Base-by-base conservation (phyloP, 208 protist species). In the Wallacemonas sp. region DNA sequence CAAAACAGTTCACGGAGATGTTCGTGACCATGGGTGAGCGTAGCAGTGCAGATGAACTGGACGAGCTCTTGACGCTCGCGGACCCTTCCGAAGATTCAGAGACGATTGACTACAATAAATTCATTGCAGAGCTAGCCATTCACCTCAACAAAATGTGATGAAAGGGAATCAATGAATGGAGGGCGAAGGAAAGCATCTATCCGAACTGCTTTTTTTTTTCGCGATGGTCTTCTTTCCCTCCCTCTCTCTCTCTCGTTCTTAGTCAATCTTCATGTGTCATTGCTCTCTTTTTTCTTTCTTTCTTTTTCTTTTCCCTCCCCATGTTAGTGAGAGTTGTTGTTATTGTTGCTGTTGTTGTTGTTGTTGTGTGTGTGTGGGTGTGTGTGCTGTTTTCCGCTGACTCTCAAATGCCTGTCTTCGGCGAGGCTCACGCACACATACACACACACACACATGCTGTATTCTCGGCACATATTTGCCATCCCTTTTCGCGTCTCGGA, bases 21-120 rank as follows among this genome's bases (percentile, higher is more conserved):
- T 90, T 90, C 42, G 72, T 79, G 4, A 74, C 79, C 21, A 51
- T 77, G 12, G 94, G 94, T 12, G 93, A 98, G 74, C 80, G 89
- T 42, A 84, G 94, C 47, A 79, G 73, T 44, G 75, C 86, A 11
- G 88, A 97, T 54, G 93, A 97, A 66, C 42, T 90, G 28, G 77
- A 90, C n/a, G 86, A 93, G 65, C 77, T 94, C 31, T 68, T 94
- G 66, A 30, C 66, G 15, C 30, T 90, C 11, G 84, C 79, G 9
- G 82, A 93, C 53, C 24, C 42, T 4, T 61, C 63, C 1, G 77
- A 90, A 31, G 82, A 85, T 24, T 64, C 68, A 41, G 86, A 93
- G 1, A 77, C 70, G 46, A 78, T 93, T 24, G 78, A 93, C 70
- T 91, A 94, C 72, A 79, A 84, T 30, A 81, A 78, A 42, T 90